Evolutionary conservation across 345 rosid genomes (phyloP).

Genomic region (Brassica nigra): DNA sequence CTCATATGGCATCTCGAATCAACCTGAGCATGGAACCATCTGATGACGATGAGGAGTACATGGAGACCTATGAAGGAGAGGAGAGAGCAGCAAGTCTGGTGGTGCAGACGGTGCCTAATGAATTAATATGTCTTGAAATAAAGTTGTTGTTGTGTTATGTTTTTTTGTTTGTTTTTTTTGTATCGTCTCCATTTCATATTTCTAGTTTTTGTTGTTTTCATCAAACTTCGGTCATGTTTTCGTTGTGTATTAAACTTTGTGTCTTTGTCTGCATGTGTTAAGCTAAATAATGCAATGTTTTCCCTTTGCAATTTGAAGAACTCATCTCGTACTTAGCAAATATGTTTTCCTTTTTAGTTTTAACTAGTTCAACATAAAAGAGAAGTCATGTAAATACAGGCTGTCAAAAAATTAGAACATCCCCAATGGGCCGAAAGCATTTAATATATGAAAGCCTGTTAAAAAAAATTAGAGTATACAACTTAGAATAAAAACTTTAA

Average conservation of each 20-base stretch:
- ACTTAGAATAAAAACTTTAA: too few relatives aligned
- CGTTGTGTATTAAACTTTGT: background rate
- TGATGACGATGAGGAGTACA: background rate
- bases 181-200: background rate
- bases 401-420: too few relatives aligned
- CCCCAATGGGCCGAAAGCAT: too few relatives aligned
- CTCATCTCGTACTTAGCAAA: too few relatives aligned
- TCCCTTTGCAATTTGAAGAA: background rate
- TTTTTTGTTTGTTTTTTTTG: background rate
- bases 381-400: too few relatives aligned
- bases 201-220: background rate
- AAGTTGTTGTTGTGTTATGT: conserved; percentile 7
- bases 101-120: conserved; percentile 7
- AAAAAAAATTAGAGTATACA: too few relatives aligned
- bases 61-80: conserved; percentile 3
- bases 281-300: conserved; percentile 2
- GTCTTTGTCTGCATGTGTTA: conserved; percentile 3
- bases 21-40: conserved; percentile 6
- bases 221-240: background rate
- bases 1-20: background rate
- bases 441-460: too few relatives aligned
- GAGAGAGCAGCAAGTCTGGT: conserved; percentile 16
- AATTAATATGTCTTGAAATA: background rate
- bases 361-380: too few relatives aligned
- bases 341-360: too few relatives aligned